phyloP scores from a whole-genome alignment of 106 monocot species.

The Gastrodia elata region DNA sequence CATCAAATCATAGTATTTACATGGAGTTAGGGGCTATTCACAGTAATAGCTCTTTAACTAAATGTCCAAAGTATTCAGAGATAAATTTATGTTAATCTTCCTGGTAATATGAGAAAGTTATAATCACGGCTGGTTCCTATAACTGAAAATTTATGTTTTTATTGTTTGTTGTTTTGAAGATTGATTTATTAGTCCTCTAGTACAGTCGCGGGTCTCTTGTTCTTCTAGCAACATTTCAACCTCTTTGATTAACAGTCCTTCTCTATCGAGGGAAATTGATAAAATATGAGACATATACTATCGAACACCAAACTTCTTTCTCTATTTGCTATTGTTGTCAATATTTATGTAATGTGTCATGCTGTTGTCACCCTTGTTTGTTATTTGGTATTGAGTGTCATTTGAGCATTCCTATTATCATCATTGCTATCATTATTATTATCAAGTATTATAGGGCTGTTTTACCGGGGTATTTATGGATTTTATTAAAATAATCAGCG shows the following conservation, averaged over 20 bases:
- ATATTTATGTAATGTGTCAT: background rate
- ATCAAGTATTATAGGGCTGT: too few species aligned
- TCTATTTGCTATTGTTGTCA: background rate
- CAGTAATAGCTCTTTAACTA: background rate
- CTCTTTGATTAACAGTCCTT: too few species aligned
- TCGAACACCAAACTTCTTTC: background rate
- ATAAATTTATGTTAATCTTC: background rate
- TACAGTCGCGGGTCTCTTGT: too few species aligned
- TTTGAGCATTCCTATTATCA: background rate
- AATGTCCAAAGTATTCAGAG: background rate
- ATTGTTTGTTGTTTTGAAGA: too few species aligned
- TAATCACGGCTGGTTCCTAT: background rate
- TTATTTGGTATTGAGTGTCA: background rate
- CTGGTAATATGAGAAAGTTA: background rate
- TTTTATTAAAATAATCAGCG: background rate
- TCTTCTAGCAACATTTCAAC: too few species aligned
- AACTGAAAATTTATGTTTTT: too few species aligned
- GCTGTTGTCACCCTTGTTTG: background rate
- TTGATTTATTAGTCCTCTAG: too few species aligned
- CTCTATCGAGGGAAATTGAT: background rate
- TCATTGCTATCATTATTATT: background rate
- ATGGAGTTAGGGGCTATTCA: background rate
- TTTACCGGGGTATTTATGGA: background rate
- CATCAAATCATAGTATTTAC: background rate
- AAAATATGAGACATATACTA: background rate